These are phyloP conservation scores for Diutina ranongensis DNA, from an alignment of 1,139 yeast genomes.

Conservation along the genomic window DNA sequence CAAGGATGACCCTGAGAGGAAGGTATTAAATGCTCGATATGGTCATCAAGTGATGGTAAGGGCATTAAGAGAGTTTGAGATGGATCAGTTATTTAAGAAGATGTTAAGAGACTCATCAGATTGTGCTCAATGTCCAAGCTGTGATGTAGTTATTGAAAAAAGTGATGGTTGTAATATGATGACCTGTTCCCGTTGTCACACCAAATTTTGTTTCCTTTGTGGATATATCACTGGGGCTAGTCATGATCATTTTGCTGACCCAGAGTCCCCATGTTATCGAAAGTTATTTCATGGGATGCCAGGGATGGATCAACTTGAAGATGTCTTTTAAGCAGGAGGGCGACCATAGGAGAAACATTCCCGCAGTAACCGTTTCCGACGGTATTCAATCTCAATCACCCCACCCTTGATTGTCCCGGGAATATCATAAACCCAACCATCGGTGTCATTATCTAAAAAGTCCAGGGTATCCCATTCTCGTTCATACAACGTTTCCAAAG, in stretches of 20 bases:
- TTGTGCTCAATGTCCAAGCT: slow-evolving; percentile 42
- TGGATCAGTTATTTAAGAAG: slow-evolving; percentile 38
- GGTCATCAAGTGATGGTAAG: slow-evolving; percentile 34
- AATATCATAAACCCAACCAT: slow-evolving; percentile 33
- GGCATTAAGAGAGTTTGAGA: slow-evolving; percentile 33
- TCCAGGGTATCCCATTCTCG: slow-evolving; percentile 19
- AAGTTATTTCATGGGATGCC: slow-evolving; percentile 47
- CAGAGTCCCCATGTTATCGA: slow-evolving; percentile 35
- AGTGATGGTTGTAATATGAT: slow-evolving; percentile 62
- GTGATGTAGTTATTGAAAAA: slow-evolving; percentile 43
- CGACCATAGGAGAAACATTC: slow-evolving; percentile 11
- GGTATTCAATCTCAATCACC: slow-evolving; percentile 8
- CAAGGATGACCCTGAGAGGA: slow-evolving; percentile 19
- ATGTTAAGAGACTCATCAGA: slow-evolving; percentile 31
- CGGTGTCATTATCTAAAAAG: slow-evolving; percentile 27
- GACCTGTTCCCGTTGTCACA: slow-evolving; percentile 42
- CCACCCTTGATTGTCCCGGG: background rate
- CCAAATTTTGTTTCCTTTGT: slow-evolving; percentile 48
- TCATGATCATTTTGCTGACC: slow-evolving; percentile 44
- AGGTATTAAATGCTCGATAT: slow-evolving; percentile 33
- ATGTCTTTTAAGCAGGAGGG: background rate
- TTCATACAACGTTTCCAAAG: slow-evolving; percentile 40
- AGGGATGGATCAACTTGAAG: slow-evolving; percentile 14
- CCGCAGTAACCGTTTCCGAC: slow-evolving; percentile 11
- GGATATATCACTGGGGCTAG: slow-evolving; percentile 29